Base-by-base conservation (phyloP, 1,139 yeast species). In the Suhomyces choctaworum region DNA sequence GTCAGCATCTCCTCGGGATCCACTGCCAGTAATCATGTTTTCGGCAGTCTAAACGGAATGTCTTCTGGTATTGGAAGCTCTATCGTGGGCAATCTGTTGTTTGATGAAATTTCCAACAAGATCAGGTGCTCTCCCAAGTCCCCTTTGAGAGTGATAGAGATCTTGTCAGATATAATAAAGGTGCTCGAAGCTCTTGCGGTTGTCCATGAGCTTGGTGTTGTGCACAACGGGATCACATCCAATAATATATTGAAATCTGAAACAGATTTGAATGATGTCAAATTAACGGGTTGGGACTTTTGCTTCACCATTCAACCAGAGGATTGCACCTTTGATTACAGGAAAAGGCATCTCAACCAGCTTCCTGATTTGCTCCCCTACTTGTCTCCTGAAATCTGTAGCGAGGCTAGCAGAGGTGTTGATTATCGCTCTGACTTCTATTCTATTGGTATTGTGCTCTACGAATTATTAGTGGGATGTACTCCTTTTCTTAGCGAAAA, bases 341-440 rank as follows among this genome's bases (percentile, higher is more conserved):
- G 73, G 22, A 53, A 55, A 22, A 50, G 54, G 9, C 62, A 64
- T 35, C 46, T 59, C 25, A 43, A 45, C 11, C 50, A 52, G 12
- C 51, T 72, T 7, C 58, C 64, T 1, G 70, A 65, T 22, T 59
- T 66, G 43, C 50, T 75, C 25, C 77, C 78, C 0, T 76, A 68
- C 43, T 66, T 74, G 45, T 69, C 80, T 1, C 82, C 82, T 1
- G 81, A 76, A 48, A 60, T 69, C 4, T 64, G 76, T 12, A 71
- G 76, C 2, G 69, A 66, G 17, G 56, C 62, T 11, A 59, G 60
- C 28, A 54, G 63, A 23, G 55, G 65, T 3, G 75, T 73, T 7
- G 80, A 75, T 42, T 68, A 59, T 45, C 57, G 78, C 30, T 64
- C 80, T 0, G 82, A 77, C 48, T 63, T 74, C 34, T 77, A 76